These are phyloP conservation scores for Penstemon davidsonii DNA, from an alignment of 257 asterid genomes.

Conservation along the genomic window DNA sequence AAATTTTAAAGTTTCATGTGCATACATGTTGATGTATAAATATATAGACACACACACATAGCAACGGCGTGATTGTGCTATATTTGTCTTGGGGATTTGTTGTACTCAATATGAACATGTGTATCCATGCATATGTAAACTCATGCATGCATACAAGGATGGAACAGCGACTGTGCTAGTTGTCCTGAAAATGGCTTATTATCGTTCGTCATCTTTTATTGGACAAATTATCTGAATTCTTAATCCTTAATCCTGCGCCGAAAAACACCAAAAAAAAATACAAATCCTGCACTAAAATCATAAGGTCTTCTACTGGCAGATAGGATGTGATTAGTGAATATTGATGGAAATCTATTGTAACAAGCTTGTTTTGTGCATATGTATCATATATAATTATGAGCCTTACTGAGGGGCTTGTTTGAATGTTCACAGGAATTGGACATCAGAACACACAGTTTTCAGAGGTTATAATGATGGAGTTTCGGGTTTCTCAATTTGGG, in stretches of 20 bases:
- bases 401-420: conserved; percentile 21
- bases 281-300: no score
- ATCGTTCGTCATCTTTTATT: neutral
- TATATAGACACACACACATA: no score
- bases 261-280: no score
- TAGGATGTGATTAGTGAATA: neutral
- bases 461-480: conserved; percentile 83
- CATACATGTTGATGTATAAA: neutral
- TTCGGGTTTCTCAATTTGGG: conserved; percentile 89
- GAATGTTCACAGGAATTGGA: conserved; percentile 60
- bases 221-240: neutral
- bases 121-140: no score
- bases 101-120: neutral
- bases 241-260: neutral
- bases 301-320: neutral
- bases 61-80: neutral
- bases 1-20: neutral
- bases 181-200: neutral
- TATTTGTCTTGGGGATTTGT: neutral
- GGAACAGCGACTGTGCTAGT: neutral
- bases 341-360: conserved; percentile 1
- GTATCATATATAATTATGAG: conserved; percentile 8
- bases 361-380: neutral
- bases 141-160: neutral
- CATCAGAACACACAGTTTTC: conserved; percentile 59